Evolutionary conservation across 169 alveolate species (phyloP).

Genomic region (Cryptosporidium xiaoi): DNA sequence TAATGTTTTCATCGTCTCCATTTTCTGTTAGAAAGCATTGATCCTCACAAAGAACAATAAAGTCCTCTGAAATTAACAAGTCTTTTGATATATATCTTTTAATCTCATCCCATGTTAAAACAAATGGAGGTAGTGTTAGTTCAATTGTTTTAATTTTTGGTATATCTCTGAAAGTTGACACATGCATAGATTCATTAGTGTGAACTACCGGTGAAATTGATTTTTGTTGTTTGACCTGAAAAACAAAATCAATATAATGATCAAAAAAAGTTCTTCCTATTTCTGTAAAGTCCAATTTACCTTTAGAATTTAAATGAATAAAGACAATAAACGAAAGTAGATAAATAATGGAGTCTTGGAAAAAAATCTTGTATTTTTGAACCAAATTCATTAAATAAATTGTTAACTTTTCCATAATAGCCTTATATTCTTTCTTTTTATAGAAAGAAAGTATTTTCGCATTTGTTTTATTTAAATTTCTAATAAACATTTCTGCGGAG

Average conservation of each 20-base stretch:
- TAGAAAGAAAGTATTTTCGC: not conserved
- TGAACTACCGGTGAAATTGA: not conserved
- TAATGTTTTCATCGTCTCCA: not conserved
- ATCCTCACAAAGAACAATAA: not conserved
- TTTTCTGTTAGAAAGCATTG: not conserved
- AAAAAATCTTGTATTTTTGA: constrained; percentile 13
- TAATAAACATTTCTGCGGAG: not conserved
- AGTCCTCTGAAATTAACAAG: constrained; percentile 1
- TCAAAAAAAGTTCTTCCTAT: constrained; percentile 18
- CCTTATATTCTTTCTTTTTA: not conserved
- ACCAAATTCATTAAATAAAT: not conserved
- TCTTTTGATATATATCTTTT: constrained; percentile 23
- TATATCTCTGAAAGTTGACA: not conserved
- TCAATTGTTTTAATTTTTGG: constrained; percentile 12
- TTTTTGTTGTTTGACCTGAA: not conserved
- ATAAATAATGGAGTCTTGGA: constrained; percentile 9
- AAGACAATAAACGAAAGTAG: not conserved
- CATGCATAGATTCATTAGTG: not conserved
- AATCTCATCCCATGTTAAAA: constrained; percentile 30
- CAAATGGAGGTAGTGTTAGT: constrained; percentile 15
- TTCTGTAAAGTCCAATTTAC: not conserved
- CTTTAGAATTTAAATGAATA: not conserved
- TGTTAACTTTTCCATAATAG: not conserved
- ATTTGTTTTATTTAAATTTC: not conserved
- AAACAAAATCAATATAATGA: constrained; percentile 15